phyloP scores from a whole-genome alignment of 306 rosid species.

The Rosa chinensis region DNA sequence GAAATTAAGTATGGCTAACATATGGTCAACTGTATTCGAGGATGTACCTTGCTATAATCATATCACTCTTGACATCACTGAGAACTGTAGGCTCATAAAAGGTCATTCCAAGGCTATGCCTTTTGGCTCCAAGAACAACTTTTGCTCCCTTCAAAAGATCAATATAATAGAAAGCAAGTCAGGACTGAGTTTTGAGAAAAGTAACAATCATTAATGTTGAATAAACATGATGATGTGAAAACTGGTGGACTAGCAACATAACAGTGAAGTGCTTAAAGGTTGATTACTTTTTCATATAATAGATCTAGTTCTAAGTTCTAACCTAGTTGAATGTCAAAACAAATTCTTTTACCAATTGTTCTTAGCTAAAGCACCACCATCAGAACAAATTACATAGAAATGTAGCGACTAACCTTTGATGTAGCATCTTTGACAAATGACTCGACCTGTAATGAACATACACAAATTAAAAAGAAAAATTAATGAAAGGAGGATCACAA shows the following conservation, averaged over 20 bases:
- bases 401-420: slow-evolving; percentile 70
- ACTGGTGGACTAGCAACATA: background rate
- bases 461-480: background rate
- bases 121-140: slow-evolving; percentile 82
- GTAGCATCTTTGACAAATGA: slow-evolving; percentile 78
- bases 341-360: background rate
- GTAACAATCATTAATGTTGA: background rate
- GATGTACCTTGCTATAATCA: slow-evolving; percentile 75
- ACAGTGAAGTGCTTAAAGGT: background rate
- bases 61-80: slow-evolving; percentile 65
- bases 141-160: slow-evolving; percentile 77
- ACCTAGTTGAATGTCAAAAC: background rate
- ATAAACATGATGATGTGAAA: background rate
- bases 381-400: slow-evolving; percentile 18
- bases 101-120: slow-evolving; percentile 84
- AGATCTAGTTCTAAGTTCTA: background rate
- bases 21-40: background rate
- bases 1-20: background rate
- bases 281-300: background rate
- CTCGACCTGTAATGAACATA: slow-evolving; percentile 61
- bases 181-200: background rate
- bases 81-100: slow-evolving; percentile 91
- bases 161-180: slow-evolving; percentile 17
- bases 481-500: background rate
- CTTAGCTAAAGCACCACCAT: background rate